Base-by-base conservation (phyloP, 2,329 filamentous ascomycete genomes). In the Dryadomyces sulphureus region DNA sequence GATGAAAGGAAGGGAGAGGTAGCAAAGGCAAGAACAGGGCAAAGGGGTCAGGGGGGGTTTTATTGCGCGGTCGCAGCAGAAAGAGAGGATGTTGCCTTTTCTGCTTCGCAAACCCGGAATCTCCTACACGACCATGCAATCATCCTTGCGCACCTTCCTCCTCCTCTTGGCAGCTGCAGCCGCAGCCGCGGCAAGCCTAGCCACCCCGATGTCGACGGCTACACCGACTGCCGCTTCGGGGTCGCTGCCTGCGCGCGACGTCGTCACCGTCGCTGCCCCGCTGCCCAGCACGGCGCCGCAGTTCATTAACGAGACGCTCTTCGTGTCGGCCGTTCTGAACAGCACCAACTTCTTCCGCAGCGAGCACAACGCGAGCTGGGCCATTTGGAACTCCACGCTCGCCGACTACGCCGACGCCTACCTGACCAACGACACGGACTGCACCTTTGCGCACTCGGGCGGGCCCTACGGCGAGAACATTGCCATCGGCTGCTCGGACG, bases 401-500 rank as follows among this genome's bases (percentile, higher is more conserved):
- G 73, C 73, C 1, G 54, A 59, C 4, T 79, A 69, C 50, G 79
- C 81, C 0, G 49, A 54, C 4, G 55, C 63, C 1, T 84, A 74
- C 54, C 63, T 75, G 16, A 53, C 55, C 41, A 53, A 55, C 8
- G 52, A 57, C 48, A 53, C 56, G 49, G 51, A 52, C 30, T 74
- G 73, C 59, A 55, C 57, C 2, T 76, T 79, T 51, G 56, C 62
- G 44, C 77, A 81, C 62, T 74, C 66, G 51, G 69, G 70, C 46
- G 78, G 79, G 0, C 75, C 79, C 0, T 79, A 78, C 50, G 84
- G 84, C 55, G 84, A 89, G 63, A 89, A 88, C 60, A 69, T 89
- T 4, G 81, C 81, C 7, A 67, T 77, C 5, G 82, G 81, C 4
- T 86, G 77, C 57, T 51, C 65, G 0, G 77, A 81, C 55, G 72